Percentiles rank a stretch among this genome's conserved stretches.
These are phyloP conservation scores for Hymenoscyphus fraxineus DNA, from an alignment of 2,329 filamentous ascomycete genomes.

Conservation along the genomic window DNA sequence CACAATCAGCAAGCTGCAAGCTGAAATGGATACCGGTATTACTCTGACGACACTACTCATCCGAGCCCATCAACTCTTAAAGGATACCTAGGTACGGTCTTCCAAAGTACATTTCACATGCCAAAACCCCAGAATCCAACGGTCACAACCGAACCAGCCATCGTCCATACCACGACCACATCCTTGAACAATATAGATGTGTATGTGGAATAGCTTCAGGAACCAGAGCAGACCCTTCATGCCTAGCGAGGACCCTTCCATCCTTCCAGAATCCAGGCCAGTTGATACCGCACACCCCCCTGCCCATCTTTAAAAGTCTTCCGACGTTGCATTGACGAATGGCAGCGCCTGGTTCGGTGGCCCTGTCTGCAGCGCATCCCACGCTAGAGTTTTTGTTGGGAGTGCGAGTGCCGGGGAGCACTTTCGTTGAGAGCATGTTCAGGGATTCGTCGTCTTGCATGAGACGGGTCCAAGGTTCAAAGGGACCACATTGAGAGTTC, in stretches of 20 bases:
- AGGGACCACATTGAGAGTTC: too few species aligned
- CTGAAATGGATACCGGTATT: background rate
- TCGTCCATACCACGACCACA: background rate
- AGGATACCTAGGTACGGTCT: too few species aligned
- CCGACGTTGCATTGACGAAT: slow-evolving; percentile 23
- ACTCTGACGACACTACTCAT: too few species aligned
- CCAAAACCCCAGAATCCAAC: background rate
- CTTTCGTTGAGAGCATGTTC: too few species aligned
- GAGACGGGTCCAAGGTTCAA: too few species aligned
- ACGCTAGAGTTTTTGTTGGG: too few species aligned
- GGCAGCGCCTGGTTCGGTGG: background rate
- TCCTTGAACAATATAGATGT: background rate
- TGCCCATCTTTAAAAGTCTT: slow-evolving; percentile 3
- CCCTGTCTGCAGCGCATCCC: slow-evolving; percentile 6
- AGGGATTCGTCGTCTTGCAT: too few species aligned
- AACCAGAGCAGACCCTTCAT: slow-evolving; percentile 13
- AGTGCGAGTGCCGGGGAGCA: too few species aligned
- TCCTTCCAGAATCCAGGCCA: background rate
- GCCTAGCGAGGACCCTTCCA: background rate
- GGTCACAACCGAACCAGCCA: background rate
- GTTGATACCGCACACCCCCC: background rate
- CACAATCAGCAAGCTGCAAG: background rate
- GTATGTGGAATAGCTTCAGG: background rate
- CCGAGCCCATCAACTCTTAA: too few species aligned
- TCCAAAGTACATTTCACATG: background rate